phyloP scores from a whole-genome alignment of 2,329 filamentous ascomycete species.

The Colletotrichum sansevieriae region DNA sequence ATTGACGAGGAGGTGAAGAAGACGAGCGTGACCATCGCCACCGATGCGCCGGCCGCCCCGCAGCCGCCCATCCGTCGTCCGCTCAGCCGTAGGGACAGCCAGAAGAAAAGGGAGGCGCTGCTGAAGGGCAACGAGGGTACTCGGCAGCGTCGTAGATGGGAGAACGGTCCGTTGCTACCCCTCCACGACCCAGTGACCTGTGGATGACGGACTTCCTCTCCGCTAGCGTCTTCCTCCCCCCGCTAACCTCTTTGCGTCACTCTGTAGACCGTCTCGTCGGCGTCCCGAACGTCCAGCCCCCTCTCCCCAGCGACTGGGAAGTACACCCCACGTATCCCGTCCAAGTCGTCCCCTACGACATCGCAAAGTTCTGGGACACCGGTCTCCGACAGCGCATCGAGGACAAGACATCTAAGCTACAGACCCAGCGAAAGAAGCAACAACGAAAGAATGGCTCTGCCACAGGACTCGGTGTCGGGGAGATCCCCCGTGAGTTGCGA shows the following conservation, averaged over 20 bases:
- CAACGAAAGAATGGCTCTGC: conserved; percentile 57
- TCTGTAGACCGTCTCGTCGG: conserved; percentile 81
- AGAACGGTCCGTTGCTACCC: conserved; percentile 77
- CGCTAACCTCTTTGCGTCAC: conserved; percentile 7
- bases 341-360: conserved; percentile 85
- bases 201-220: neutral
- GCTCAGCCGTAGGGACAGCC: conserved; percentile 66
- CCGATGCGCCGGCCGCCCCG: conserved; percentile 40
- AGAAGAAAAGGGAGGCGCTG: conserved; percentile 76
- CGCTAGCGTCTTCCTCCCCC: neutral
- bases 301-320: conserved; percentile 85
- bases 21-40: conserved; percentile 32
- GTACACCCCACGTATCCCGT: conserved; percentile 85
- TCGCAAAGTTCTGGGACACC: conserved; percentile 86
- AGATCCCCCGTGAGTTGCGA: conserved; percentile 84
- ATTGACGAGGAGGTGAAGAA: conserved; percentile 69
- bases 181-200: neutral
- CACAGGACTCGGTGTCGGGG: conserved; percentile 61
- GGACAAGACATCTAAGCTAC: conserved; percentile 57
- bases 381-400: conserved; percentile 64
- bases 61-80: conserved; percentile 57
- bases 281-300: conserved; percentile 89
- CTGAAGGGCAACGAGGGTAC: conserved; percentile 93
- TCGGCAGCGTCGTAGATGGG: conserved; percentile 88
- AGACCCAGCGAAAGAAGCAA: conserved; percentile 60